phyloP scores from a whole-genome alignment of 352 stramenopile species.

The Globisporangium spinosum region DNA sequence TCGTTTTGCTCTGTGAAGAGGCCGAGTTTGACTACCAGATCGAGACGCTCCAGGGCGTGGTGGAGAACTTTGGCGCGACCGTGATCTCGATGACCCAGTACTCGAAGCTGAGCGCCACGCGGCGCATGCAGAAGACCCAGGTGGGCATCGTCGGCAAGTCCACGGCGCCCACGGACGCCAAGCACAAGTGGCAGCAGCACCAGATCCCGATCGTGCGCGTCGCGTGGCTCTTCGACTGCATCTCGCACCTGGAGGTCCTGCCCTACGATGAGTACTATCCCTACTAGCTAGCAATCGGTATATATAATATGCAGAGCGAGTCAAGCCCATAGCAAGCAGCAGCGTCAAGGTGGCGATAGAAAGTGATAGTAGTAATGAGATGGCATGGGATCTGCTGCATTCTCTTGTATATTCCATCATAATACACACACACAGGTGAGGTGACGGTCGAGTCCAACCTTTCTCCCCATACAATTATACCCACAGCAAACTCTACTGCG shows the following conservation, averaged over 20 bases:
- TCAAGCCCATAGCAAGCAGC: not conserved
- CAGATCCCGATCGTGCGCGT: slow-evolving; percentile 84
- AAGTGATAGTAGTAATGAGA: not conserved
- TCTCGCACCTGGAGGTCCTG: slow-evolving; percentile 78
- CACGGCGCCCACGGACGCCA: slow-evolving; percentile 50
- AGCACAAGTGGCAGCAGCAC: slow-evolving; percentile 54
- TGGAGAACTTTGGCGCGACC: slow-evolving; percentile 66
- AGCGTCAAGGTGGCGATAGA: not conserved
- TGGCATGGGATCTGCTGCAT: not conserved
- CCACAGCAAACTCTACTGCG: slow-evolving; percentile 1
- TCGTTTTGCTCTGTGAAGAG: slow-evolving; percentile 66
- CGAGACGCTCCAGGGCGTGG: slow-evolving; percentile 47
- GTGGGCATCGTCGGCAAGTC: slow-evolving; percentile 76
- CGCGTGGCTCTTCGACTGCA: slow-evolving; percentile 87
- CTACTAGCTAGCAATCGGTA: slow-evolving; percentile 46
- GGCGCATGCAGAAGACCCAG: slow-evolving; percentile 32
- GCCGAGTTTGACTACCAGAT: slow-evolving; percentile 76
- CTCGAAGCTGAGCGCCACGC: slow-evolving; percentile 19
- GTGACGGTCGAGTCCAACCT: not conserved
- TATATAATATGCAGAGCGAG: not conserved
- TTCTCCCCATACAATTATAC: slow-evolving; percentile 1
- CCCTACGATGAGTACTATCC: slow-evolving; percentile 87
- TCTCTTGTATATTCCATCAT: slow-evolving; percentile 10
- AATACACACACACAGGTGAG: slow-evolving; percentile 8
- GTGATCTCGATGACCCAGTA: slow-evolving; percentile 35